Conservation (phyloP, 2,329 filamentous ascomycete genomes). For the Cladosporium sp. region DNA sequence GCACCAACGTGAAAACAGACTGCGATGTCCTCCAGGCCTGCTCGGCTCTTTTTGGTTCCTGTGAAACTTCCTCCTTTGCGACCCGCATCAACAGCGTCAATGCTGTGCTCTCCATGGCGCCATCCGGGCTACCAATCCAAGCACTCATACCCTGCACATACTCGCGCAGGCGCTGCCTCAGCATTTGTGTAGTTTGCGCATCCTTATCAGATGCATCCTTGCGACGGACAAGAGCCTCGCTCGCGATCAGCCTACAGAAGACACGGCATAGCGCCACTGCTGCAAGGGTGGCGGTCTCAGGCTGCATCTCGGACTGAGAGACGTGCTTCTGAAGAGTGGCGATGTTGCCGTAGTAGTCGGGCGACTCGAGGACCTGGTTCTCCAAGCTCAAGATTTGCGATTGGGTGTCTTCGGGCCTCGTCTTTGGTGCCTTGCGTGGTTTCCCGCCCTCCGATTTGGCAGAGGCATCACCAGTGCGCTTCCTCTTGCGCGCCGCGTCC, state of each 20-base stretch:
- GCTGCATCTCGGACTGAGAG: constrained; percentile 51
- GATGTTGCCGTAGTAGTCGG: constrained; percentile 90
- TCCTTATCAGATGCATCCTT: constrained; percentile 69
- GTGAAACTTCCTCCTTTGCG: constrained; percentile 70
- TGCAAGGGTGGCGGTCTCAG: constrained; percentile 51
- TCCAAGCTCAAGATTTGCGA: constrained; percentile 71
- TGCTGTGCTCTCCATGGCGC: constrained; percentile 61
- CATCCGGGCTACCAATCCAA: constrained; percentile 58
- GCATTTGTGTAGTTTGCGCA: constrained; percentile 68
- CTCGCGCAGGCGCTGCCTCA: constrained; percentile 69
- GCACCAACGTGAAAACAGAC: constrained; percentile 59
- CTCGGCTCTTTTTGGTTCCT: constrained; percentile 46
- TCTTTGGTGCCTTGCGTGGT: constrained; percentile 35
- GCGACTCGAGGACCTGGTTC: constrained; percentile 75
- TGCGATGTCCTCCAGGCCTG: constrained; percentile 62
- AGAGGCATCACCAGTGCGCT: constrained; percentile 30
- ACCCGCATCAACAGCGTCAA: constrained; percentile 79
- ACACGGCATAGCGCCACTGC: constrained; percentile 80
- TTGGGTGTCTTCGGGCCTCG: constrained; percentile 48
- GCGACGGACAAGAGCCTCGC: constrained; percentile 64
- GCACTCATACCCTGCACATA: constrained; percentile 53
- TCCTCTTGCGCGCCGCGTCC: constrained; percentile 39
- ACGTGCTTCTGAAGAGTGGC: constrained; percentile 59
- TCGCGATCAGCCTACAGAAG: constrained; percentile 75
- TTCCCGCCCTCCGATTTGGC: constrained; percentile 26